A percentile compares a stretch with the other conserved stretches of the same genome.
phyloP scores from a whole-genome alignment of 2,329 filamentous ascomycete genomes.

The Penicillium frequentans region DNA sequence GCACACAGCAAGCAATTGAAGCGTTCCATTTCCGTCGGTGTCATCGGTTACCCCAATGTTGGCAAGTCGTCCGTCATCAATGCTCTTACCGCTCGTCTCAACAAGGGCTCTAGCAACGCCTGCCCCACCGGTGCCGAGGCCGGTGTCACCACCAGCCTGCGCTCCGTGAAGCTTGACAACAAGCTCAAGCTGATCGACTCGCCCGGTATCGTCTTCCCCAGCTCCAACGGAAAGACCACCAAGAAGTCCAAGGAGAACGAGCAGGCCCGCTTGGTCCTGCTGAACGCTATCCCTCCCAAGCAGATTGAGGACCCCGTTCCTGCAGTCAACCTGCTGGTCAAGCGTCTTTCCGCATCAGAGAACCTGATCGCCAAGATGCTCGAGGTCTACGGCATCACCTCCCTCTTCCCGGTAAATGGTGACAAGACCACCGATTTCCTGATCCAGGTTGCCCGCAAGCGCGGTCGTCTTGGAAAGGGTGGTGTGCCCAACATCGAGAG shows the following conservation, averaged over 20 bases:
- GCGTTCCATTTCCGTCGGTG: constrained; percentile 84
- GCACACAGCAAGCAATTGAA: constrained; percentile 81
- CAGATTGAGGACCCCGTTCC: constrained; percentile 91
- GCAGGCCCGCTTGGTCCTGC: constrained; percentile 75
- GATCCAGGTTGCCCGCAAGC: constrained; percentile 90
- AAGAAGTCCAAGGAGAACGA: constrained; percentile 68
- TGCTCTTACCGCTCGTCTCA: constrained; percentile 76
- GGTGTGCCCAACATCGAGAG: constrained; percentile 85
- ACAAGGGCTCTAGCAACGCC: constrained; percentile 61
- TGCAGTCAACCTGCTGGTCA: constrained; percentile 80
- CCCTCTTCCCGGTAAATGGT: constrained; percentile 68
- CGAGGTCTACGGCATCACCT: constrained; percentile 78
- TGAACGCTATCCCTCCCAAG: constrained; percentile 90
- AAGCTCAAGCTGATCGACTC: constrained; percentile 93
- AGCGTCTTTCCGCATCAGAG: constrained; percentile 70
- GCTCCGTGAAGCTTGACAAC: constrained; percentile 90
- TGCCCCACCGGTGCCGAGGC: constrained; percentile 90
- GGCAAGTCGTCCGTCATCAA: constrained; percentile 98
- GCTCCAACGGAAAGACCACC: constrained; percentile 45
- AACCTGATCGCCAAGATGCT: constrained; percentile 77
- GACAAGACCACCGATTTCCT: constrained; percentile 88
- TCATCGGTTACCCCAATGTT: constrained; percentile 94
- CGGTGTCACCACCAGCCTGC: constrained; percentile 84
- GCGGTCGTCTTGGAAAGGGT: constrained; percentile 82
- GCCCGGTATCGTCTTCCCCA: constrained; percentile 91